Evolutionary conservation across 1,139 yeast species (phyloP).

Genomic region (Yamadazyma sp.): DNA sequence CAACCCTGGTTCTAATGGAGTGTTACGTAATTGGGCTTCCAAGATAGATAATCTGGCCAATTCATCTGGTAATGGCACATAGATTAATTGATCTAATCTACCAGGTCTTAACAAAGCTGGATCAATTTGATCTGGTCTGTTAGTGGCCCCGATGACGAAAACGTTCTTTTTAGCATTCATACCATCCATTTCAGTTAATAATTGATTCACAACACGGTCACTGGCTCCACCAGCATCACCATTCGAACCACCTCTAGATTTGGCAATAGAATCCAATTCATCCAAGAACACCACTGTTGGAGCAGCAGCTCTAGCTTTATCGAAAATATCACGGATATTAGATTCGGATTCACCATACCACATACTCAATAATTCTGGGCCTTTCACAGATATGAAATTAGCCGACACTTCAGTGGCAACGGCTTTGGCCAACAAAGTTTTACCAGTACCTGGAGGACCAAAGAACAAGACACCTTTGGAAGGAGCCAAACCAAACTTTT

Average conservation of each 20-base stretch:
- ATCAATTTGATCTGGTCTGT: conserved; percentile 98
- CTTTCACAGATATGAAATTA: conserved; percentile 93
- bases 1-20: conserved; percentile 97
- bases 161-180: conserved; percentile 99
- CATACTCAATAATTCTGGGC: conserved; percentile 96
- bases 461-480: conserved; percentile 97
- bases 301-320: conserved; percentile 98
- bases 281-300: conserved; percentile 97
- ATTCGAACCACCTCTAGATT: conserved; percentile 88
- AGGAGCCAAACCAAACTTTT: conserved; percentile 96
- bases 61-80: conserved; percentile 98
- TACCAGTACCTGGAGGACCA: conserved; percentile 99
- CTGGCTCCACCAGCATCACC: conserved; percentile 98
- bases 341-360: conserved; percentile 99
- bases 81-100: conserved; percentile 96
- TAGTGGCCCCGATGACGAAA: conserved; percentile 98
- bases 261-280: conserved; percentile 96
- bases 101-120: conserved; percentile 99
- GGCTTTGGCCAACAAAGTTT: conserved; percentile 94
- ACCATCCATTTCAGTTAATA: conserved; percentile 99
- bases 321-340: conserved; percentile 94
- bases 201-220: conserved; percentile 97
- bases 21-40: conserved; percentile 94
- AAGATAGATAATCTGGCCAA: conserved; percentile 89
- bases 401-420: conserved; percentile 98